Base-by-base conservation (phyloP, 371 early-diverging fungal species). In the Dinochytrium kinnereticum region DNA sequence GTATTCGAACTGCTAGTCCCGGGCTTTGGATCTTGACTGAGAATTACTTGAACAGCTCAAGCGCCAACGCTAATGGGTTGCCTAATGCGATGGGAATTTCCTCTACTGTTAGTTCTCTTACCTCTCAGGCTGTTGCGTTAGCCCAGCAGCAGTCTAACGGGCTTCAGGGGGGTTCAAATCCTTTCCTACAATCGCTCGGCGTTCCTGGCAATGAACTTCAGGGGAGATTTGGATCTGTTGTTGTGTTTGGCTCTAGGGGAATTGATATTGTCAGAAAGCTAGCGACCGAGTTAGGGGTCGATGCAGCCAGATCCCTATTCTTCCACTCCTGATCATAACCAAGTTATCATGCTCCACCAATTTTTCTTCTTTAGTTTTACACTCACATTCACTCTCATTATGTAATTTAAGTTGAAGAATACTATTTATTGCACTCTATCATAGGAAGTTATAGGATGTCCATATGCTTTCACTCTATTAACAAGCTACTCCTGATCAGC, bases 221-320 rank as follows among this genome's bases (percentile, higher is more conserved):
- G 26, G 55, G 55, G 5, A 13, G 55, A n/a, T 53, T 53, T 53
- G 55, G 55, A 21, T 53, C 55, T 13, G 55, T 53, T 53, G 55
- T 53, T 24, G 55, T 53, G 26, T 53, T 53, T 24, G 55, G 55
- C 7, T 26, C 26, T 53, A 13, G 55, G 5, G 55, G 55, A 21
- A 13, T 53, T 21, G 26, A 53, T 24, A 24, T 26, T 5, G 26
- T 53, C 17, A 13, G 55, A 5, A 13, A 26, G n/a, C 26, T 53
- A 5, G 55, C 55, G 5, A 15, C 26, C 17, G 55, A 53, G 55
- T 5, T 53, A 5, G 55, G 55, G 5, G n/a, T n/a, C 55, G 55
- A 53, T 21, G 55, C 26, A 5, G 7, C 55, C 10, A 13, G 55
- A n/a, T 53, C 55, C 5, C 55, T 53, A 21, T 53, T 53, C 55